These are phyloP conservation scores for Hypoxylon sp. DNA, from an alignment of 2,329 filamentous ascomycete genomes.

Conservation along the genomic window DNA sequence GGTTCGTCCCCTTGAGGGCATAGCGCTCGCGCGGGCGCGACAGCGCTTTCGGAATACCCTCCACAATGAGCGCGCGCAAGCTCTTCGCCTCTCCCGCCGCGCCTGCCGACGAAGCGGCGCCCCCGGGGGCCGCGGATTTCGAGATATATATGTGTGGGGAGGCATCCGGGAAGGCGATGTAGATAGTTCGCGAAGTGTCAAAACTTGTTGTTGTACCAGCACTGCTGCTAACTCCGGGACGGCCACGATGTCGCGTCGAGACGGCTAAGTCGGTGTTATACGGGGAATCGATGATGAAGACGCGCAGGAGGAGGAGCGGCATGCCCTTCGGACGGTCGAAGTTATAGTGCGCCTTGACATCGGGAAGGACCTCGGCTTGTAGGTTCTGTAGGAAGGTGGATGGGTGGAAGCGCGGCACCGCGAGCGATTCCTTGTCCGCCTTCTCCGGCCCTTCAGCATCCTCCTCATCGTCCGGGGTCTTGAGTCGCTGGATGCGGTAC, in stretches of 20 bases:
- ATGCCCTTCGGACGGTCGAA: constrained; percentile 78
- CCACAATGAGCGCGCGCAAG: constrained; percentile 78
- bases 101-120: constrained; percentile 53
- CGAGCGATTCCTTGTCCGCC: constrained; percentile 63
- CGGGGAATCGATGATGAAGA: constrained; percentile 84
- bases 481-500: constrained; percentile 70
- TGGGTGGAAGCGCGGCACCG: constrained; percentile 81
- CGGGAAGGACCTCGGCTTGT: constrained; percentile 79
- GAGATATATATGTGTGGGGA: constrained; percentile 81
- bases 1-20: constrained; percentile 75
- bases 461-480: constrained; percentile 58
- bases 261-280: constrained; percentile 76
- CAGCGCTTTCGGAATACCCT: constrained; percentile 86
- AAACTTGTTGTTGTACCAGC: constrained; percentile 61
- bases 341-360: constrained; percentile 88
- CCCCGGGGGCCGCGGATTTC: constrained; percentile 54
- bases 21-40: constrained; percentile 82
- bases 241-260: constrained; percentile 45
- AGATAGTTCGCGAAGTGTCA: constrained; percentile 80
- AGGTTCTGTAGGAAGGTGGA: constrained; percentile 84
- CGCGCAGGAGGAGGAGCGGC: constrained; percentile 81
- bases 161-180: constrained; percentile 85
- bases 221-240: constrained; percentile 37
- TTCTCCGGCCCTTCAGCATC: constrained; percentile 57
- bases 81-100: constrained; percentile 70